Base-by-base conservation (phyloP, 2,329 filamentous ascomycete genomes). In the Ceratocystis cacaofunesta region DNA sequence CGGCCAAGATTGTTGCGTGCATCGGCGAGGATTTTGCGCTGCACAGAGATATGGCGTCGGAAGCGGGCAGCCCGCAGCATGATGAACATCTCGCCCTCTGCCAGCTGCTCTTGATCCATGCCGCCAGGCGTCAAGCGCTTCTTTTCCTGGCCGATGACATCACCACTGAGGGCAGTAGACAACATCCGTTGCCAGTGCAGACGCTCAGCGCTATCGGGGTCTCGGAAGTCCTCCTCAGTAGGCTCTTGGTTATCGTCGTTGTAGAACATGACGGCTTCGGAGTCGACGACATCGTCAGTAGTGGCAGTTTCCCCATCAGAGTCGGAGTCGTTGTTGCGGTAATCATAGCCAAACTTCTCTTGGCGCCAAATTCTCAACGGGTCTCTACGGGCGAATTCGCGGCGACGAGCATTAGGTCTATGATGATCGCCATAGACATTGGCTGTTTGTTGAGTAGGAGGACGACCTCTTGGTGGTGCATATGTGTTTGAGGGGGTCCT, bases 161-260 rank as follows among this genome's bases (percentile, higher is more conserved):
- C 94, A 69, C 94, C 94, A 0, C 92, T 96, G 70, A 99, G 78
- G 3, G 99, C 94, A 15, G 92, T 95, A 67, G 92, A 90, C 66
- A 99, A 78, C 94, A 99, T 99, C 2, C 90, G 90, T 76, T 99
- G 92, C 94, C 94, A 99, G 76, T 99, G 94, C 28, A 99, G 79
- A 57, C 92, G 82, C 75, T 97, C 94, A 68, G 92, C 83, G 72
- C 92, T 96, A 69, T 86, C 85, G 0, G 91, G 89, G 70, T 96
- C 89, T 74, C 89, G 88, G 63, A 97, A 76, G 74, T 99, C 94
- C 71, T 97, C 94, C 28, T 90, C 81, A 2, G 90, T 94, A 0
- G 92, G 92, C 71, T 94, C 89, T 69, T 90, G 83, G 70, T 94
- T 88, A 71, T 96, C 90, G 71, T 92, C 91, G 66, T 90, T 89